Base-by-base conservation (phyloP, 2,329 filamentous ascomycete genomes). In the Diaporthe velutina region DNA sequence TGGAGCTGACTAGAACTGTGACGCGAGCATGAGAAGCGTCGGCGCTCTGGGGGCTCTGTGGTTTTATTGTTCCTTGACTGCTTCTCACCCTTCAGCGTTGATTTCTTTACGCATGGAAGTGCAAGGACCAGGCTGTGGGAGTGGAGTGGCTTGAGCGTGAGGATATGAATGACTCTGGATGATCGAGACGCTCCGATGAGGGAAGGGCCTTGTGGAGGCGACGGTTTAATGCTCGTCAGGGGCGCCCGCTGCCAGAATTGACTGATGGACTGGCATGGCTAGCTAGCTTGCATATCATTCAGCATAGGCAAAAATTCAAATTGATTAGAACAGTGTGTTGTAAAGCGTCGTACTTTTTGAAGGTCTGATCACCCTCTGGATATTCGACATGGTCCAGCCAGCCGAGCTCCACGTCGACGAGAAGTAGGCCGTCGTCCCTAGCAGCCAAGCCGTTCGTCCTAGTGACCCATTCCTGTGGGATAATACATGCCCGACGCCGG, bases 11-110 rank as follows among this genome's bases (percentile, higher is more conserved):
- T 7, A 17, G 35, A 19, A 30, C 25, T 6, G 2, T 33, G 52
- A 40, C 38, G 48, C 3, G 52, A 42, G 17, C 35, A 35, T 45
- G 70, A 61, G 52, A 70, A 28, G 30, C 35, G 55, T 61, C 17
- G 70, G 55, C 70, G 55, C 42, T 61, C 15, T 71, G 70, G 70
- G 40, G 42, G n/a, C 19, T 54, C 15, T 33, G 55, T 60, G 22
- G 35, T 58, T 71, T 40, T 61, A 60, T 19, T 40, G 42, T 50
- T 25, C 25, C 33, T 61, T 13, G 61, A 15, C n/a, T 71, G 17
- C 52, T 45, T 70, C 52, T 48, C n/a, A 19, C 33, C 19, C 12
- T 50, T 28, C 33, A 61, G 70, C 42, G 55, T 52, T 61, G 55
- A 22, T 61, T 71, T 40, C 45, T 38, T 40, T 33, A 12, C 17